Evolutionary conservation across 345 rosid genomes (phyloP), one percentile per base, ranked within the genome.

Genomic region (Dimocarpus longan): DNA sequence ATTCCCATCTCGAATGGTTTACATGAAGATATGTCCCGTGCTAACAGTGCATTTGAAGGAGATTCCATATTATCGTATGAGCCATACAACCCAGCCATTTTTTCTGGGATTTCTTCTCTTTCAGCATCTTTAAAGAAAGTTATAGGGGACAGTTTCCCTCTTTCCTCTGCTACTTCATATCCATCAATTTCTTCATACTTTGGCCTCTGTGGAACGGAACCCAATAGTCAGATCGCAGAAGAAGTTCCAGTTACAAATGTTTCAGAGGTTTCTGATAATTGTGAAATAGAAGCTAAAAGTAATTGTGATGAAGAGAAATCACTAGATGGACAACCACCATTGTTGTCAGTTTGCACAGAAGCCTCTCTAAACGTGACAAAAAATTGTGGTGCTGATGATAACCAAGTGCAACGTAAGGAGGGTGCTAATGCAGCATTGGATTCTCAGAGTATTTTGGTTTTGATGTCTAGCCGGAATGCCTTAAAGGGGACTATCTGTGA

Each of bases 371-470:
- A 75, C 57, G n/a, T 70, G 15, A 79, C 12, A 79, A 84, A 80
- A 70, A 87, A 84, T 83, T 80, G 74, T 76, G 78, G 24, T 66
- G 19, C 54, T 74, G 80, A 71, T 42, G 88, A 88, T 70, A 85
- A 87, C 39, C 81, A 80, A 56, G 39, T 57, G 7, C 82, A 83
- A 76, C 83, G 81, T 8, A 84, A 83, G 74, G 89, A 85, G 79
- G 90, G 85, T 70, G 78, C 65, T 70, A 90, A 82, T 74, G 64
- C 85, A 71, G 81, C 88, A 69, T 70, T 85, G 83, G 90, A 91
- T 74, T 81, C 92, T 75, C 88, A 86, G 73, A 90, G 99, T 85
- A 96, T 96, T 79, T 89, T 96, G 95, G 99, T 96, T 81, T 81
- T 94, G 82, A 88, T 91, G 88, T 94, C 99, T 22, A 87, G 89